Conservation (phyloP, 306 rosid species). For the Dalbergia oliveri region DNA sequence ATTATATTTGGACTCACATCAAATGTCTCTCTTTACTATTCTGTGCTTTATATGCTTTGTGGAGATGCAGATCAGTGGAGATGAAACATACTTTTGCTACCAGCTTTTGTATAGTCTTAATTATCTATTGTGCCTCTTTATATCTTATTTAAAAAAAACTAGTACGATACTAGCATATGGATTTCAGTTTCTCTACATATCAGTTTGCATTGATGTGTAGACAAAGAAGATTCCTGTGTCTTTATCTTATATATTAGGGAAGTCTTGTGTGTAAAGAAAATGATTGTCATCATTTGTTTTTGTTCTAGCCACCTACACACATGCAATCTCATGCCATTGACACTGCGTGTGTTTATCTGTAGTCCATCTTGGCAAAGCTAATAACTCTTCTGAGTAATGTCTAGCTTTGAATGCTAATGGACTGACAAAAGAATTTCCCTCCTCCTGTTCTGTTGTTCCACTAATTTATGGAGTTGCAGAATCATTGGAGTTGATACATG, state of each 20-base stretch:
- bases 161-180: not conserved
- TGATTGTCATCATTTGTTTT: not conserved
- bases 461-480: conserved; percentile 49
- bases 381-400: conserved; percentile 49
- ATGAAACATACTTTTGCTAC: conserved; percentile 44
- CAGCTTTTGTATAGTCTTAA: not conserved
- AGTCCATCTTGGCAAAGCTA: conserved; percentile 86
- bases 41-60: conserved; percentile 47
- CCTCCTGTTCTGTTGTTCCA: conserved; percentile 54
- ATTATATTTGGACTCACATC: conserved; percentile 52
- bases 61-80: conserved; percentile 60
- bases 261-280: not conserved
- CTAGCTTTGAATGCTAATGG: conserved; percentile 84
- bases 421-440: conserved; percentile 47
- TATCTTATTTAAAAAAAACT: not conserved
- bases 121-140: not conserved
- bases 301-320: not conserved
- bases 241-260: not conserved
- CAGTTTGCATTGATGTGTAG: not conserved
- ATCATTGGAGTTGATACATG: conserved; percentile 59
- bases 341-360: not conserved
- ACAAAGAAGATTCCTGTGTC: not conserved
- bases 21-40: conserved; percentile 61
- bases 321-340: not conserved
- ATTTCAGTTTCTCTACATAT: not conserved